These are phyloP conservation scores for Monilinia polystroma DNA, from an alignment of 2,329 filamentous ascomycete species.

Conservation along the genomic window DNA sequence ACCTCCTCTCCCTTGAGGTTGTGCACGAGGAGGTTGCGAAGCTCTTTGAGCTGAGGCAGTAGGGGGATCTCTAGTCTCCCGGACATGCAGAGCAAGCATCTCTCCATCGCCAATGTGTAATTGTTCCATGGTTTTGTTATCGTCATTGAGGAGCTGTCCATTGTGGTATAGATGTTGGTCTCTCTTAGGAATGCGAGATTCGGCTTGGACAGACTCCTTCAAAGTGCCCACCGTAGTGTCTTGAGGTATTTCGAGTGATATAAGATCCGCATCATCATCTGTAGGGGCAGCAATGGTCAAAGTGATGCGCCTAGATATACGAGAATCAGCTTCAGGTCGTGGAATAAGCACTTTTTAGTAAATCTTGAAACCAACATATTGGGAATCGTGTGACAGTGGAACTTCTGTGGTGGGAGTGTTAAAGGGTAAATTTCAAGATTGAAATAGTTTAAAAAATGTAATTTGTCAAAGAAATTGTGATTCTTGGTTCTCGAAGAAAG, in stretches of 20 bases:
- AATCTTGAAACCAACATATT: slow-evolving; percentile 17
- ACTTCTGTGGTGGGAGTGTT: not conserved
- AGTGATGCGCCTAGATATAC: slow-evolving; percentile 70
- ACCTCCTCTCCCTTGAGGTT: slow-evolving; percentile 38
- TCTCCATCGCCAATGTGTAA: slow-evolving; percentile 82
- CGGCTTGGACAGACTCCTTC: slow-evolving; percentile 83
- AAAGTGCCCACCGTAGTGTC: slow-evolving; percentile 83
- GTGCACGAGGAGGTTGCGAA: slow-evolving; percentile 32
- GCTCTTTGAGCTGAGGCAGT: slow-evolving; percentile 42
- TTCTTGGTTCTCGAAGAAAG: not conserved
- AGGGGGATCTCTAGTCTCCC: slow-evolving; percentile 53
- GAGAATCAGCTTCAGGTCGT: slow-evolving; percentile 18
- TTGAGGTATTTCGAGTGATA: slow-evolving; percentile 77
- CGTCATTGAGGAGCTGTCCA: slow-evolving; percentile 74
- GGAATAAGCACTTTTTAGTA: not conserved
- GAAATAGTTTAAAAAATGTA: not conserved
- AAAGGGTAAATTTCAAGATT: not conserved
- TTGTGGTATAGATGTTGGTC: slow-evolving; percentile 89
- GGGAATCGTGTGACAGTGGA: not conserved
- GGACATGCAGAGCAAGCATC: slow-evolving; percentile 85
- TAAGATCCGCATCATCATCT: slow-evolving; percentile 61
- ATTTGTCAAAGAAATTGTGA: not conserved
- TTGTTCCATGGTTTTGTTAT: slow-evolving; percentile 77
- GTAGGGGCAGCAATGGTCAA: slow-evolving; percentile 78
- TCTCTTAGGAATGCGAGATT: slow-evolving; percentile 69